Evolutionary conservation across 495 filamentous ascomycete genomes (phyloP).

Genomic region (Talaromyces liani): DNA sequence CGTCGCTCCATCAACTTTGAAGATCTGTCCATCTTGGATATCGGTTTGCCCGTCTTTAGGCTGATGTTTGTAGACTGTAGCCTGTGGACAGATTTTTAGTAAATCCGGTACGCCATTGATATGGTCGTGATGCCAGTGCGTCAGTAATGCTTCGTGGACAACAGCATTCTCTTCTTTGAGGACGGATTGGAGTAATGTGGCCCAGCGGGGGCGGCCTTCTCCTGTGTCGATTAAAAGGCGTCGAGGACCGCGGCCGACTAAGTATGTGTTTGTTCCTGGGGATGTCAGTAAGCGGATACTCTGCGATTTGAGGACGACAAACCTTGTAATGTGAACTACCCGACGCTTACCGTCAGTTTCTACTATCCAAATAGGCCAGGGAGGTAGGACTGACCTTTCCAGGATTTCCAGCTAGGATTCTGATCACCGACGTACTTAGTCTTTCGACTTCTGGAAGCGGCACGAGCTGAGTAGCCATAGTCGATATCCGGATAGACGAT

Average conservation of each 20-base stretch:
- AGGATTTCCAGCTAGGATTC: conserved; percentile 76
- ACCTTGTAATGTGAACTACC: conserved; percentile 49
- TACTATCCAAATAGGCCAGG: neutral
- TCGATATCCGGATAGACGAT: neutral
- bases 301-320: neutral
- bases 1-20: conserved; percentile 67
- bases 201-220: conserved; percentile 58
- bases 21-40: conserved; percentile 66
- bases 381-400: conserved; percentile 48
- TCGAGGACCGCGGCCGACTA: conserved; percentile 60
- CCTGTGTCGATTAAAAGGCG: conserved; percentile 78
- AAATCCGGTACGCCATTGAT: conserved; percentile 65
- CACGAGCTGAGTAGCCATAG: conserved; percentile 41
- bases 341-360: neutral
- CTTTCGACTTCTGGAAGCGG: conserved; percentile 57
- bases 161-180: conserved; percentile 59
- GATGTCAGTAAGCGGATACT: neutral
- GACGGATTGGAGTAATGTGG: conserved; percentile 47
- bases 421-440: conserved; percentile 57
- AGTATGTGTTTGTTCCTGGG: conserved; percentile 80
- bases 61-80: conserved; percentile 42
- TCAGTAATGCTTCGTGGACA: conserved; percentile 61
- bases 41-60: conserved; percentile 27
- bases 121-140: conserved; percentile 91
- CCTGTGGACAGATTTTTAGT: conserved; percentile 50